These are phyloP conservation scores for Diplotaxis tenuifolia DNA, from an alignment of 345 rosid genomes.

Conservation along the genomic window DNA sequence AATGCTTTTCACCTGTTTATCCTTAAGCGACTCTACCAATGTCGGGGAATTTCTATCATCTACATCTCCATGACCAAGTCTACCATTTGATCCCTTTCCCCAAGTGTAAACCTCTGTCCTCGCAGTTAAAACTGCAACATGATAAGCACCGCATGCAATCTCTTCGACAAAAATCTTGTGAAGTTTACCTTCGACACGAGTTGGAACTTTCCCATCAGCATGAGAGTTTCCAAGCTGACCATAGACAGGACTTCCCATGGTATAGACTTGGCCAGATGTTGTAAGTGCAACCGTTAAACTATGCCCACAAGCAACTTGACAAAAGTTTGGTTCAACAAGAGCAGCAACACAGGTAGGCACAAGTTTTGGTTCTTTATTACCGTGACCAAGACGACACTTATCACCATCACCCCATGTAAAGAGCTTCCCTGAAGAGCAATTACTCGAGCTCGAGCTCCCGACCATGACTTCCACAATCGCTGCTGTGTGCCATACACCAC, in stretches of 20 bases:
- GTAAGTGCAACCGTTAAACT: conserved; percentile 90
- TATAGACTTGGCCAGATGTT: conserved; percentile 84
- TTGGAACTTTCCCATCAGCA: conserved; percentile 85
- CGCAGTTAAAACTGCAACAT: conserved; percentile 89
- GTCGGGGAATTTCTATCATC: conserved; percentile 85
- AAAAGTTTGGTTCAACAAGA: conserved; percentile 88
- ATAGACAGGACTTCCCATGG: conserved; percentile 96
- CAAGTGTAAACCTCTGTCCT: conserved; percentile 94
- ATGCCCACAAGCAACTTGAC: conserved; percentile 96
- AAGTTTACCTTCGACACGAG: conserved; percentile 84
- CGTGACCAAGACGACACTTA: conserved; percentile 96
- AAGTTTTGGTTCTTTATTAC: conserved; percentile 87
- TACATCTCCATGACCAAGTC: conserved; percentile 91
- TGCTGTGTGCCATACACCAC: conserved; percentile 89
- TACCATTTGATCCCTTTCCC: conserved; percentile 99
- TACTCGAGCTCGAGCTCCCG: conserved; percentile 88
- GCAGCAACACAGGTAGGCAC: conserved; percentile 98
- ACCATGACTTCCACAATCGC: conserved; percentile 98
- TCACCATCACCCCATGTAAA: conserved; percentile 99
- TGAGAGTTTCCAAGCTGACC: conserved; percentile 95
- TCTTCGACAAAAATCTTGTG: conserved; percentile 86
- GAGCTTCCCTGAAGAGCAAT: conserved; percentile 90
- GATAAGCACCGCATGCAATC: conserved; percentile 96
- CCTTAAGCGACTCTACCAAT: conserved; percentile 80
- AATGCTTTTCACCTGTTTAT: conserved; percentile 94